A percentile compares a stretch with the other conserved stretches of the same genome.
phyloP scores from a whole-genome alignment of 352 stramenopile species.

The Pythium biforme region DNA sequence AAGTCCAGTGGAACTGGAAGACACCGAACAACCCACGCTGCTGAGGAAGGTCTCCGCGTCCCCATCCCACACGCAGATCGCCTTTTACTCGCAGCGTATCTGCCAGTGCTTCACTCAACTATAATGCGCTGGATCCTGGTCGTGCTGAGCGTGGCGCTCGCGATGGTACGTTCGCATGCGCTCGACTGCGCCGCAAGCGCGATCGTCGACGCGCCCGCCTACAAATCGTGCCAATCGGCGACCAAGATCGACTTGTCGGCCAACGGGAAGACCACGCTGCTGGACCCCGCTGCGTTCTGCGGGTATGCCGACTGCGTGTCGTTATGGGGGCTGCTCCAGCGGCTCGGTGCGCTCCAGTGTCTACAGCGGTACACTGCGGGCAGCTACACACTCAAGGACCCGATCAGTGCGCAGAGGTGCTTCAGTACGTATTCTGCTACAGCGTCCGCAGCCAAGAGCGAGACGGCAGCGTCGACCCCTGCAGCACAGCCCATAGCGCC shows the following conservation, averaged over 20 bases:
- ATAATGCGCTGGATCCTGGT: neutral
- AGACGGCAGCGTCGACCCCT: neutral
- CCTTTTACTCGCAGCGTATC: too few species aligned
- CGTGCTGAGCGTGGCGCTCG: neutral
- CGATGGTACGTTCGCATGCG: neutral
- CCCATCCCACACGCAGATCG: too few species aligned
- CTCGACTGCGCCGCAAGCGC: slow-evolving; percentile 1
- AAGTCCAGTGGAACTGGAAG: neutral
- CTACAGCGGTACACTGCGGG: neutral
- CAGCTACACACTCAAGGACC: neutral
- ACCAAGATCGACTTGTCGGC: neutral
- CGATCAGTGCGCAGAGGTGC: neutral
- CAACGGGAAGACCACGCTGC: neutral
- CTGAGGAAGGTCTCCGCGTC: too few species aligned
- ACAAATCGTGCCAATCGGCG: neutral
- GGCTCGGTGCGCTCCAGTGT: slow-evolving; percentile 2
- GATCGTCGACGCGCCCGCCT: neutral
- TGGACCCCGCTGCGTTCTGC: neutral
- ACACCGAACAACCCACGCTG: too few species aligned
- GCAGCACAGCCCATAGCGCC: neutral
- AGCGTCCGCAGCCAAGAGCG: neutral
- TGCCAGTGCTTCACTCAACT: neutral
- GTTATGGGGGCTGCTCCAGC: neutral
- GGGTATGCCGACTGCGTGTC: neutral
- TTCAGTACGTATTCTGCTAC: neutral